phyloP scores from a whole-genome alignment of 768 basidiomycete species.

The Dioszegia hungarica region DNA sequence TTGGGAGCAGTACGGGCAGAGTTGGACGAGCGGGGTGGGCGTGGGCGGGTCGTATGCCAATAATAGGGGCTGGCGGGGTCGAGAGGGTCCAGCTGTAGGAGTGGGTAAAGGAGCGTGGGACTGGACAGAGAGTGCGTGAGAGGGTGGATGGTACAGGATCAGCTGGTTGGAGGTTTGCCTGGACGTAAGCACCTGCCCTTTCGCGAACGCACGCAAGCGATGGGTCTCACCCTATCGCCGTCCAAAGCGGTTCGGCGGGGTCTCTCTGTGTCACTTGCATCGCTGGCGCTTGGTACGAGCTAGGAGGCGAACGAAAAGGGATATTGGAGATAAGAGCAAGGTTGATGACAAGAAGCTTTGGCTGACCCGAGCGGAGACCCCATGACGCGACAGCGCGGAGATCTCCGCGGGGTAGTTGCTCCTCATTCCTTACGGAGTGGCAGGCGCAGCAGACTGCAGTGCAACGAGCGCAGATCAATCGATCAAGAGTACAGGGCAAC shows the following conservation, averaged over 20 bases:
- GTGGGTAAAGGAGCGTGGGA: conserved; percentile 17
- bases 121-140: conserved; percentile 38
- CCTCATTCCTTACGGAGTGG: too few relatives aligned
- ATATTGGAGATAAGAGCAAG: too few relatives aligned
- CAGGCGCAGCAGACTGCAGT: too few relatives aligned
- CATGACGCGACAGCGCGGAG: too few relatives aligned
- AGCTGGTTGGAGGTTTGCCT: conserved; percentile 45
- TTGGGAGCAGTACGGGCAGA: conserved; percentile 44
- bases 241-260: conserved; percentile 13
- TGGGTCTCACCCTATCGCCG: conserved; percentile 28
- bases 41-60: conserved; percentile 6
- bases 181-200: neutral
- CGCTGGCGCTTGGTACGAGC: neutral
- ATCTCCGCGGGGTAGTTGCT: too few relatives aligned
- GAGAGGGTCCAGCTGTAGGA: conserved; percentile 10
- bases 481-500: too few relatives aligned
- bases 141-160: conserved; percentile 45
- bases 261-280: neutral
- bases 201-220: neutral
- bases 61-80: conserved; percentile 10
- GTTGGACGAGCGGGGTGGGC: too few relatives aligned
- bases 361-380: too few relatives aligned
- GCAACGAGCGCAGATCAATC: too few relatives aligned
- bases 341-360: too few relatives aligned
- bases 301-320: too few relatives aligned